These are phyloP conservation scores for Coccomyxa sp. DNA, from an alignment of 139 green algal genomes.

Conservation along the genomic window DNA sequence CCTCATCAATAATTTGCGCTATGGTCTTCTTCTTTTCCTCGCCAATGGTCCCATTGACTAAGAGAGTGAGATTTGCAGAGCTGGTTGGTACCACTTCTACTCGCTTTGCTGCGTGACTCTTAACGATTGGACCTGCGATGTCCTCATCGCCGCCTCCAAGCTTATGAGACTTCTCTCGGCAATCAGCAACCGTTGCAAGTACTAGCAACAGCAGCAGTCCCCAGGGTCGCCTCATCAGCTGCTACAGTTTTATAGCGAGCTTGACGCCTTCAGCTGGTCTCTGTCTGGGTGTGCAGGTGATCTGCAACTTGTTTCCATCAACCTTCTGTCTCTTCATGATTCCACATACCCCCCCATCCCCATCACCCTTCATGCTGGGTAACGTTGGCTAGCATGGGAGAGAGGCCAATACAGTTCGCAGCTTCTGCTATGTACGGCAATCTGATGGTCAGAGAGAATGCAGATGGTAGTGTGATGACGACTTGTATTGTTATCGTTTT, in stretches of 20 bases:
- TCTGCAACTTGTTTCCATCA: background rate
- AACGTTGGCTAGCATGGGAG: no score
- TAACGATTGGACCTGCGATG: background rate
- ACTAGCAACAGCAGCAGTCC: background rate
- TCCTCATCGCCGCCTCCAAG: conserved; percentile 2
- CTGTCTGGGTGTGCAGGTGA: background rate
- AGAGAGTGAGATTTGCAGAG: background rate
- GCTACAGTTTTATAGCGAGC: no score
- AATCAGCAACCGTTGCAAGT: background rate
- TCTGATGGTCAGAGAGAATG: no score
- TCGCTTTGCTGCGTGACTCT: background rate
- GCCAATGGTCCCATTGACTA: background rate
- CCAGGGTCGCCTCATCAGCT: background rate
- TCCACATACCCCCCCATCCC: background rate
- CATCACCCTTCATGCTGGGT: no score
- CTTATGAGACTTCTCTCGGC: background rate
- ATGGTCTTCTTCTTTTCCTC: conserved; percentile 28
- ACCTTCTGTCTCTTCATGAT: background rate
- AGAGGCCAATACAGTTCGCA: no score
- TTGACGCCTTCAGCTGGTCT: background rate
- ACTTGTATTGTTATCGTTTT: no score
- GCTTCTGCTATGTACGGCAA: no score
- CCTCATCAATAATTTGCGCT: conserved; percentile 53
- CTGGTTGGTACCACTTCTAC: background rate
- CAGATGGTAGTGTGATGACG: no score